Evolutionary conservation across 2,329 filamentous ascomycete genomes (phyloP).

Genomic region (Harringtonia lauricola): DNA sequence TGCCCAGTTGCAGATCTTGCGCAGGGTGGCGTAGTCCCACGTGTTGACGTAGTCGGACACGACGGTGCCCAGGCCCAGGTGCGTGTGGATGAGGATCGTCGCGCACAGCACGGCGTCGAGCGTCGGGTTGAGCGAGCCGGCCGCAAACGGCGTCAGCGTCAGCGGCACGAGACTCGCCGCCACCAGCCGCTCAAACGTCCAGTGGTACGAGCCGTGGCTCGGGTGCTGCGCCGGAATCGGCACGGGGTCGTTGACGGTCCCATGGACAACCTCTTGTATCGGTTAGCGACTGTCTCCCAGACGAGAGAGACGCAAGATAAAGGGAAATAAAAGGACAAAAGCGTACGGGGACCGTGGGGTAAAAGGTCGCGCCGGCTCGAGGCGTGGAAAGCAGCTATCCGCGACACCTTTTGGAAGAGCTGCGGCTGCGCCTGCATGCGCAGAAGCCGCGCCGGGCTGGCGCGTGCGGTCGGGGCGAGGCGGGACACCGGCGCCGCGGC

Average conservation of each 20-base stretch:
- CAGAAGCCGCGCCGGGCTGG: conserved; percentile 11
- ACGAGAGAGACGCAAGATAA: neutral
- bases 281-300: too few relatives aligned
- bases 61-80: conserved; percentile 86
- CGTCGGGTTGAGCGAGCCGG: conserved; percentile 80
- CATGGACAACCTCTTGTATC: conserved; percentile 69
- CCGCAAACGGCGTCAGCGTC: conserved; percentile 82
- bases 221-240: conserved; percentile 61
- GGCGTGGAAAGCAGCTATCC: conserved; percentile 77
- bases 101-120: conserved; percentile 79
- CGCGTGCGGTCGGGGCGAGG: conserved; percentile 8
- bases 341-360: conserved; percentile 76
- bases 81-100: conserved; percentile 78
- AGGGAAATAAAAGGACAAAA: neutral
- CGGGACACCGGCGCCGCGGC: conserved; percentile 24
- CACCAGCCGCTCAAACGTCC: conserved; percentile 86
- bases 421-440: conserved; percentile 15
- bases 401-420: conserved; percentile 27
- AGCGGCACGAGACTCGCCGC: conserved; percentile 75
- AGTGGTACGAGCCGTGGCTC: conserved; percentile 92
- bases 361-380: conserved; percentile 66
- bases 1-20: conserved; percentile 61
- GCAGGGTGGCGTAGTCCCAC: conserved; percentile 55
- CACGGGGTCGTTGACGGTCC: conserved; percentile 74
- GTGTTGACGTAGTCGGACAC: conserved; percentile 87